phyloP scores from a whole-genome alignment of 768 basidiomycete species.

The Kwoniella sp. region DNA sequence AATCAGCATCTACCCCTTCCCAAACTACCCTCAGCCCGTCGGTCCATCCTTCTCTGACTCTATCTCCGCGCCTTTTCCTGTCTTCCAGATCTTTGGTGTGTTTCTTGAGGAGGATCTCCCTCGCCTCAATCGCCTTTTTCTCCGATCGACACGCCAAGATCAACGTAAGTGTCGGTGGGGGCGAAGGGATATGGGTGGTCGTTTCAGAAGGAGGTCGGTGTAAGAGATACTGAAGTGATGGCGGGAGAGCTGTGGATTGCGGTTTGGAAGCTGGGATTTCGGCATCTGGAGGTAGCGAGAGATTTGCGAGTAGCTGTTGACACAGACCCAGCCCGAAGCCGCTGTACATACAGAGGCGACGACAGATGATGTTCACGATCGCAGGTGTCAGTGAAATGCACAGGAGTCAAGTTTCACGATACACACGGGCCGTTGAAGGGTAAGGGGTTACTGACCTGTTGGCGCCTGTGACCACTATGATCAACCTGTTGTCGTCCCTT shows the following conservation, averaged over 20 bases:
- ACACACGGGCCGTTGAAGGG: not conserved
- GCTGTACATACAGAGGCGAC: conserved; percentile 22
- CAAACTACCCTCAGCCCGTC: conserved; percentile 50
- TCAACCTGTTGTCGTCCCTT: conserved; percentile 43
- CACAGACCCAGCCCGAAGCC: conserved; percentile 55
- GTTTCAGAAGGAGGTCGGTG: conserved; percentile 4
- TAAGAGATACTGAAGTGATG: conserved; percentile 18
- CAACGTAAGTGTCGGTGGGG: conserved; percentile 48
- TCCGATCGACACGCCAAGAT: conserved; percentile 54
- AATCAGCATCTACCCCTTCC: conserved; percentile 51
- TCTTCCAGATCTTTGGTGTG: conserved; percentile 39
- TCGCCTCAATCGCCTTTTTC: conserved; percentile 41
- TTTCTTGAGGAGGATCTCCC: conserved; percentile 28
- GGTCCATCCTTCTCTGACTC: conserved; percentile 43
- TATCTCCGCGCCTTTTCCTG: conserved; percentile 31
- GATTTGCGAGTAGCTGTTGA: conserved; percentile 49
- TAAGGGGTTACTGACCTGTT: conserved; percentile 45
- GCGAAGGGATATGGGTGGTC: conserved; percentile 1
- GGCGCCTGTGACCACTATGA: conserved; percentile 55
- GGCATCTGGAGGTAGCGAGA: conserved; percentile 38
- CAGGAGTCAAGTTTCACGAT: not conserved
- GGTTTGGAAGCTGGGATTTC: conserved; percentile 29
- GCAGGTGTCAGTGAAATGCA: too few species aligned
- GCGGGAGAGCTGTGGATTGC: conserved; percentile 32
- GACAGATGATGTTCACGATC: too few species aligned